Evolutionary conservation across 2,329 filamentous ascomycete species (phyloP).

Genomic region (Curvularia lunata): DNA sequence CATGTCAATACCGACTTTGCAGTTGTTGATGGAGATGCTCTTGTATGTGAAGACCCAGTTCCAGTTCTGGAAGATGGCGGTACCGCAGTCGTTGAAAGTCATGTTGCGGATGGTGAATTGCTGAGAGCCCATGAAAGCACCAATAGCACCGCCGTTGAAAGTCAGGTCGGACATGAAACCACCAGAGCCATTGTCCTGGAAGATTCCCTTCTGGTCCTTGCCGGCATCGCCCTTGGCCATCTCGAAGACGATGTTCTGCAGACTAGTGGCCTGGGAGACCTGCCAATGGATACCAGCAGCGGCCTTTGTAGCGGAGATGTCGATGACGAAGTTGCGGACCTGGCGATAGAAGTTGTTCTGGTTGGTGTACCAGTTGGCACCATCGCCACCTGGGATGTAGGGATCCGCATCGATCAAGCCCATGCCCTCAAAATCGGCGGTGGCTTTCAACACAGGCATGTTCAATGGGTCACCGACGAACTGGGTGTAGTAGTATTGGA

Average conservation of each 20-base stretch:
- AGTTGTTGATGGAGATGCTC: constrained; percentile 56
- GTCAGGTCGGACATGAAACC: constrained; percentile 65
- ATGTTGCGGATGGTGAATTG: constrained; percentile 64
- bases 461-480: constrained; percentile 80
- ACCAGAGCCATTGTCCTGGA: constrained; percentile 66
- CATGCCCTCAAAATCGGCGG: constrained; percentile 74
- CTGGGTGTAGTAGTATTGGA: constrained; percentile 93
- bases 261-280: constrained; percentile 67
- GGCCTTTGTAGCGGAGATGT: constrained; percentile 50
- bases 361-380: constrained; percentile 59
- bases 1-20: constrained; percentile 58
- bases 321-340: constrained; percentile 61
- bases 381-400: constrained; percentile 69
- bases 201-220: constrained; percentile 64
- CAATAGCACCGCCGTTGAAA: constrained; percentile 67
- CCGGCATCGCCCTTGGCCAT: constrained; percentile 56
- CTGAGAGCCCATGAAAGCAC: constrained; percentile 68
- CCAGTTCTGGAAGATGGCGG: constrained; percentile 62
- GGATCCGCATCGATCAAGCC: constrained; percentile 89
- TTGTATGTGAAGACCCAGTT: constrained; percentile 60
- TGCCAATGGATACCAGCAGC: constrained; percentile 69
- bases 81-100: constrained; percentile 57
- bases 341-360: constrained; percentile 64
- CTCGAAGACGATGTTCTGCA: constrained; percentile 68
- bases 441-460: constrained; percentile 73